A percentile compares a stretch with the other conserved stretches of the same genome.
These are phyloP conservation scores for Dacryopinax primogenitus DNA, from an alignment of 768 basidiomycete species.

Conservation along the genomic window DNA sequence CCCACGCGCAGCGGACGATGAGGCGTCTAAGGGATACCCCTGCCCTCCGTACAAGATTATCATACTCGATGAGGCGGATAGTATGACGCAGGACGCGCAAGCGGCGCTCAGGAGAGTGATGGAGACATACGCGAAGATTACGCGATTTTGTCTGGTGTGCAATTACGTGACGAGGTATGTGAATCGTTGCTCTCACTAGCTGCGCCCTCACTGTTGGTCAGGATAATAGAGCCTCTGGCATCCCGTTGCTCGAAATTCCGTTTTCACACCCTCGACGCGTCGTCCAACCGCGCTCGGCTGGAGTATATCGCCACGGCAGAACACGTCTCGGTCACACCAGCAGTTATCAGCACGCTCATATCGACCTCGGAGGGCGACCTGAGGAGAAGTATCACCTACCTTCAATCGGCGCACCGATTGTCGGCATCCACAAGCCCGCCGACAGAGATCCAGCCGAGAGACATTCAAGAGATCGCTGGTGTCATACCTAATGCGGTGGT, in stretches of 20 bases:
- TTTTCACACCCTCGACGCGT: slow-evolving; percentile 78
- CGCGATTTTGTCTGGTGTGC: slow-evolving; percentile 94
- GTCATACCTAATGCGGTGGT: slow-evolving; percentile 73
- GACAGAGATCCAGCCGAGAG: slow-evolving; percentile 54
- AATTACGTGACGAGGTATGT: slow-evolving; percentile 96
- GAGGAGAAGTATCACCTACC: slow-evolving; percentile 90
- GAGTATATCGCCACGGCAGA: slow-evolving; percentile 70
- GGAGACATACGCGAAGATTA: slow-evolving; percentile 97
- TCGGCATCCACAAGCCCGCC: slow-evolving; percentile 62
- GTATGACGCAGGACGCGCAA: slow-evolving; percentile 99
- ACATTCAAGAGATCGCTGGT: slow-evolving; percentile 94
- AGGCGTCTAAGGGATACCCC: slow-evolving; percentile 57
- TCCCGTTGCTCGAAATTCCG: slow-evolving; percentile 99
- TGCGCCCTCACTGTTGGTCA: slow-evolving; percentile 25
- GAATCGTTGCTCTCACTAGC: neutral
- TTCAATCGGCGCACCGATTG: slow-evolving; percentile 88
- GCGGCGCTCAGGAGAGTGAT: slow-evolving; percentile 95
- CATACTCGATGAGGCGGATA: slow-evolving; percentile 97
- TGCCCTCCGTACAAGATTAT: slow-evolving; percentile 98
- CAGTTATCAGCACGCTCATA: slow-evolving; percentile 62
- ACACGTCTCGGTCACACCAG: slow-evolving; percentile 41
- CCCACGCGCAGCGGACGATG: slow-evolving; percentile 68
- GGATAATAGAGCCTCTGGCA: slow-evolving; percentile 95
- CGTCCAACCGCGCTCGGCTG: slow-evolving; percentile 62
- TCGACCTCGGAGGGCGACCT: slow-evolving; percentile 79